Evolutionary conservation across 73 alveolate species (phyloP), one percentile per base, ranked within the genome.

Genomic region (Paramecium pentaurelia): DNA sequence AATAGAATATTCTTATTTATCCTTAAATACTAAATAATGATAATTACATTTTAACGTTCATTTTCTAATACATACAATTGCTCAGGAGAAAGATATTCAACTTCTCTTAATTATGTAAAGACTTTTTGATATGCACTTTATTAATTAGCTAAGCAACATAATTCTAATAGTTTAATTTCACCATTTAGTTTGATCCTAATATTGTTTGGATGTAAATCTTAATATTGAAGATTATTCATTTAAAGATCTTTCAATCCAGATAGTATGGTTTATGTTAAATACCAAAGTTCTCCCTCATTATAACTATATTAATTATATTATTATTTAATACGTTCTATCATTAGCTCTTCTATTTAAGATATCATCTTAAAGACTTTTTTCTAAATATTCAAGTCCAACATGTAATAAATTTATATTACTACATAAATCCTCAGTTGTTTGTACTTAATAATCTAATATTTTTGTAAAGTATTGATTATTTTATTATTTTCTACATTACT

Each of bases 31-130:
- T 64, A 32, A 25, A 64, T 64, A 28, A 64, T 64, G 34, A 54
- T 54, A 54, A n/a, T 64, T 64, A 64, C 84, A 64, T 64, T 64
- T 64, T 80, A 80, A 25, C 42, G 34, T 25, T 47, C 73, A 80
- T 80, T 80, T 80, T 28, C 44, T 45, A 80, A 36, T 22, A 80
- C 44, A 27, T 80, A 44, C 12, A 80, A 27, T 47, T 80, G 47
- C 16, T 80, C 91, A 3, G 91, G 91, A 6, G 91, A 80, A 14
- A 80, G 30, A 80, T 80, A 80, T 80, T 80, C 91, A 44, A 80
- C 64, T 20, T 40, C 47, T 27, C 91, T 40, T 45, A 44, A 8
- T 80, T 47, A 4, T 8, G 44, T 42, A 32, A 32, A 80, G 28
- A 80, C 75, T 80, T 80, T 80, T 45, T 80, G 12, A 45, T 25